Conservation (phyloP, 148 eudicot genomes). For the Camellia japonica region DNA sequence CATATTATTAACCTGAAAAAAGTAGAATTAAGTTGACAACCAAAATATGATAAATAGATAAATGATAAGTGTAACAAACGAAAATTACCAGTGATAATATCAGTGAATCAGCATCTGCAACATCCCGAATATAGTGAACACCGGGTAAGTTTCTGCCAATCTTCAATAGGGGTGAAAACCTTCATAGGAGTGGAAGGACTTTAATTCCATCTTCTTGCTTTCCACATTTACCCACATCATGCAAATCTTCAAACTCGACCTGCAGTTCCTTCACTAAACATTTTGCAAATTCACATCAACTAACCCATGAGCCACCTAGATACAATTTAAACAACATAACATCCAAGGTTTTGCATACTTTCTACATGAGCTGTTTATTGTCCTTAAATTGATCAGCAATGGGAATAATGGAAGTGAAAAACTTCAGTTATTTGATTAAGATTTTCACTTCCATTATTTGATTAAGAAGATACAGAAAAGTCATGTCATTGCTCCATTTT, state of each 20-base stretch:
- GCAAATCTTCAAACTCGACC: conserved; percentile 12
- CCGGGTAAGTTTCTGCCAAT: no score
- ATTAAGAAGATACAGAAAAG: neutral
- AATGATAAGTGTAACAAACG: no score
- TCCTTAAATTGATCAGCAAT: neutral
- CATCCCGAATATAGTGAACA: no score
- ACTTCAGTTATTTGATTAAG: neutral
- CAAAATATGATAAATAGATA: no score
- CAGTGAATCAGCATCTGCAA: no score
- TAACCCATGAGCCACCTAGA: neutral
- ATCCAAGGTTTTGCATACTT: neutral
- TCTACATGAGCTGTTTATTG: neutral
- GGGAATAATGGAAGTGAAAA: neutral
- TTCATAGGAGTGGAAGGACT: no score
- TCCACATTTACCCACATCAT: neutral
- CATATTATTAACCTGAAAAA: no score
- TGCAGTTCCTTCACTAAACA: neutral
- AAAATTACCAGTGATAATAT: no score
- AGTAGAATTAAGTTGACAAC: no score
- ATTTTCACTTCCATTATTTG: neutral
- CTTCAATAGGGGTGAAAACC: no score
- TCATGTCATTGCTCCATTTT: neutral
- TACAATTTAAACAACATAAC: neutral
- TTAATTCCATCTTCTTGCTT: conserved; percentile 12
- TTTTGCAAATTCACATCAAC: conserved; percentile 20